Evolutionary conservation across 495 filamentous ascomycete genomes (phyloP), one percentile per base, ranked within the genome.

Genomic region (Astrocystis sublimbata): DNA sequence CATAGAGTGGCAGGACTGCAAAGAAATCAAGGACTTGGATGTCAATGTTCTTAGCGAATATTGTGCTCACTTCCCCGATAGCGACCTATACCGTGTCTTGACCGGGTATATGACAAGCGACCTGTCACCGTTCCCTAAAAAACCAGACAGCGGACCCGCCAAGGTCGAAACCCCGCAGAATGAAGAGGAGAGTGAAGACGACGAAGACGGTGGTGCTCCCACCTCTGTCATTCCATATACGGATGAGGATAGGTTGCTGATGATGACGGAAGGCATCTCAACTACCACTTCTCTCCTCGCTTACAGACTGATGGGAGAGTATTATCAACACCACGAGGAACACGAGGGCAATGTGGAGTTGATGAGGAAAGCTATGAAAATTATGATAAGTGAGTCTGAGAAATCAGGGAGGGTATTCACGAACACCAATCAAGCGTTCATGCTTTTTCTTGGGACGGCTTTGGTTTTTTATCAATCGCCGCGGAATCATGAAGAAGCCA

Each of bases 391-490:
- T 2, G 83, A 93, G 69, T 80, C 83, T 2, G 75, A 76, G 30
- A 85, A 83, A 66, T 88, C 86, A 10, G 92, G 91, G 0, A 69
- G 92, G 42, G 62, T 70, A 6, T 84, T 96, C 54, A 77, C 76
- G 28, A 87, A 91, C 54, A 89, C 85, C 13, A 76, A 78, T 5
- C 91, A 97, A 71, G 83, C 88, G 0, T 75, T 96, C 51, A 90
- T 86, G 65, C 84, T 89, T 23, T 87, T 82, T 45, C 83, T 98
- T 9, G 93, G 85, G 3, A 96, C 92, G 21, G 85, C 92, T 0
- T 75, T 97, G 35, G 88, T 98, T 5, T 87, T 89, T 54, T 91
- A 96, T 65, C 92, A 97, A 72, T 84, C 92, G 2, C 96, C 94
- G 2, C 89, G 91, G 53, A 83, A 98, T 64, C 94, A 98, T 67